Percentiles rank a stretch among this genome's conserved stretches.
These are phyloP conservation scores for Aureobasidium sp. DNA, from an alignment of 2,329 filamentous ascomycete species.

Conservation along the genomic window DNA sequence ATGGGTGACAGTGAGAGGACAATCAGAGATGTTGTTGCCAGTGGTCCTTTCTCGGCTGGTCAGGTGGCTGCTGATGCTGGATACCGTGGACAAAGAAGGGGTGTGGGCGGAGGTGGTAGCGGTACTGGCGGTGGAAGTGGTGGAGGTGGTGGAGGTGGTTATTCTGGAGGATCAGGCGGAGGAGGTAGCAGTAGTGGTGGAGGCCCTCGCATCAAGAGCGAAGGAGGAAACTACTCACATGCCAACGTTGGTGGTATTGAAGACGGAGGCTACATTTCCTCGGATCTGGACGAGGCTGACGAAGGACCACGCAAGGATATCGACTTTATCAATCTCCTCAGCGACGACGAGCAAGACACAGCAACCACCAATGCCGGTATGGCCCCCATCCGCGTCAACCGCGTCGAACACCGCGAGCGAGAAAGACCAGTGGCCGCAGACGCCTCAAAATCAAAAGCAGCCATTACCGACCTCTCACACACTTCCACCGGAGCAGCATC, in stretches of 20 bases:
- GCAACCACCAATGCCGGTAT: slow-evolving; percentile 17
- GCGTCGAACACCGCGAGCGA: slow-evolving; percentile 48
- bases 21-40: slow-evolving; percentile 22
- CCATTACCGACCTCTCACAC: slow-evolving; percentile 13
- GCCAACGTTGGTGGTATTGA: slow-evolving; percentile 18
- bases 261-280: slow-evolving; percentile 36
- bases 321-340: slow-evolving; percentile 48
- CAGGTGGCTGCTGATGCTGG: slow-evolving; percentile 18
- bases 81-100: not conserved
- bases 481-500: slow-evolving; percentile 1
- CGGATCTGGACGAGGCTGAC: slow-evolving; percentile 43
- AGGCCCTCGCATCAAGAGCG: slow-evolving; percentile 26
- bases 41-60: slow-evolving; percentile 34
- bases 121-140: slow-evolving; percentile 17
- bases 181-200: slow-evolving; percentile 14
- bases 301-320: slow-evolving; percentile 43
- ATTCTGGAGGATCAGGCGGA: slow-evolving; percentile 4
- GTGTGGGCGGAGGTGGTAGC: slow-evolving; percentile 9
- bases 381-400: slow-evolving; percentile 45
- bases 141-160: slow-evolving; percentile 14
- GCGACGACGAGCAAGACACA: slow-evolving; percentile 39
- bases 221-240: slow-evolving; percentile 16
- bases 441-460: slow-evolving; percentile 18
- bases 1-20: slow-evolving; percentile 26
- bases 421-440: slow-evolving; percentile 40